Percentiles rank a stretch among this genome's conserved stretches.
phyloP scores from a whole-genome alignment of 2,329 filamentous ascomycete genomes.

The Aspergillus intermedius region DNA sequence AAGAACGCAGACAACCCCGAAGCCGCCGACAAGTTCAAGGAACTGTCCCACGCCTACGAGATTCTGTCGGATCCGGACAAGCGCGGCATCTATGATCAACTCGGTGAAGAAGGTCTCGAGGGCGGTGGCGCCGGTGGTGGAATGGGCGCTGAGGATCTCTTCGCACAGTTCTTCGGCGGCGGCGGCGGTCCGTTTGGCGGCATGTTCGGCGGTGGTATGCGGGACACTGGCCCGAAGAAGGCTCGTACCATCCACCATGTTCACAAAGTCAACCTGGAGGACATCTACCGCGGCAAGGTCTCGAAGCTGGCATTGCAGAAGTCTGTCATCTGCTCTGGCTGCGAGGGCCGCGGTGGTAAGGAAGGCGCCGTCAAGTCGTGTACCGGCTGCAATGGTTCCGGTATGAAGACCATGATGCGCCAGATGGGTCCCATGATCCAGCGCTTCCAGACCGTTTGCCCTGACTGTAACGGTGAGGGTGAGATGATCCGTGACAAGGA shows the following conservation, averaged over 20 bases:
- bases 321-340: constrained; percentile 93
- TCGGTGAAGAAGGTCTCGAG: constrained; percentile 93
- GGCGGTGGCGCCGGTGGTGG: constrained; percentile 71
- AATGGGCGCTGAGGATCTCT: constrained; percentile 94
- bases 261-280: constrained; percentile 95
- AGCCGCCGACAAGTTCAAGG: constrained; percentile 97
- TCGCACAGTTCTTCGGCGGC: constrained; percentile 91
- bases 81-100: constrained; percentile 88
- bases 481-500: constrained; percentile 97
- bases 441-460: constrained; percentile 98
- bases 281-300: constrained; percentile 96
- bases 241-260: constrained; percentile 96
- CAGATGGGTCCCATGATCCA: constrained; percentile 99
- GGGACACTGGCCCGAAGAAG: constrained; percentile 76
- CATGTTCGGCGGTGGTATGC: constrained; percentile 74
- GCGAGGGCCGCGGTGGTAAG: constrained; percentile 90
- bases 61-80: constrained; percentile 88
- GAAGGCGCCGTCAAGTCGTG: constrained; percentile 96
- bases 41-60: constrained; percentile 92
- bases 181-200: constrained; percentile 65
- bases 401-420: constrained; percentile 99
- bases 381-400: constrained; percentile 79
- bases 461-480: constrained; percentile 94
- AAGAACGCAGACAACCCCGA: constrained; percentile 94
- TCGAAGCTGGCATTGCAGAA: constrained; percentile 97